A percentile compares a stretch with the other conserved stretches of the same genome.
Evolutionary conservation across 2,329 filamentous ascomycete genomes (phyloP).

Genomic region (Lachnellula arida): DNA sequence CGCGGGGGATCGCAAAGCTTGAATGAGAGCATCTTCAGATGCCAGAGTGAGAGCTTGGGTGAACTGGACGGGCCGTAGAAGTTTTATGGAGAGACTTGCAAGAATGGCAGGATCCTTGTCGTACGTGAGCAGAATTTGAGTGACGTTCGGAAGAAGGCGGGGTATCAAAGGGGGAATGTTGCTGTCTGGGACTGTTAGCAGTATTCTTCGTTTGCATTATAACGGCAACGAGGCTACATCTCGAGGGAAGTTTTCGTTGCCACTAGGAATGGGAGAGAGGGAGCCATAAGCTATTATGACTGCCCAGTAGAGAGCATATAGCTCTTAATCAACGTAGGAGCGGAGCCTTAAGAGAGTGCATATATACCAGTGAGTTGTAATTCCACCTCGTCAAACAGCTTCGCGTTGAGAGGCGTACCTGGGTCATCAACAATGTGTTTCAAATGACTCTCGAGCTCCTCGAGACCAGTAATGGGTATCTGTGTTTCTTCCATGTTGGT

Average conservation of each 20-base stretch:
- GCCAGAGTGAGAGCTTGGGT: constrained; percentile 47
- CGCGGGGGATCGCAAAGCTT: constrained; percentile 49
- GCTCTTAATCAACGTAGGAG: neutral
- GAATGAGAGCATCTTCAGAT: constrained; percentile 45
- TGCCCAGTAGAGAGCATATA: neutral
- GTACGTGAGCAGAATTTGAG: constrained; percentile 47
- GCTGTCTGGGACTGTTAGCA: constrained; percentile 36
- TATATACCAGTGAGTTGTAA: constrained; percentile 51
- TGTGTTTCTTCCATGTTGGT: constrained; percentile 32
- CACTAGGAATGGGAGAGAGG: neutral
- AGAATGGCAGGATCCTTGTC: constrained; percentile 47
- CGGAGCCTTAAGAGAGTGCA: neutral
- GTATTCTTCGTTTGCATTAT: neutral
- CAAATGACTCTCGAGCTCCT: constrained; percentile 51
- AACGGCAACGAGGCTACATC: neutral
- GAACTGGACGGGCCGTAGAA: constrained; percentile 51
- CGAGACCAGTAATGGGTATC: constrained; percentile 46
- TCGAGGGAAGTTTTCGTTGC: neutral
- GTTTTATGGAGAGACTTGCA: constrained; percentile 50
- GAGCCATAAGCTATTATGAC: neutral
- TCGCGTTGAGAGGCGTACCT: constrained; percentile 39
- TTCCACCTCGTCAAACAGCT: constrained; percentile 55
- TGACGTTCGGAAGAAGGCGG: constrained; percentile 49
- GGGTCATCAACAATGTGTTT: constrained; percentile 44
- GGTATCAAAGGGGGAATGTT: constrained; percentile 50